Evolutionary conservation across 192 early-diverging fungal genomes (phyloP).

Genomic region (Mycoemilia scoparia): DNA sequence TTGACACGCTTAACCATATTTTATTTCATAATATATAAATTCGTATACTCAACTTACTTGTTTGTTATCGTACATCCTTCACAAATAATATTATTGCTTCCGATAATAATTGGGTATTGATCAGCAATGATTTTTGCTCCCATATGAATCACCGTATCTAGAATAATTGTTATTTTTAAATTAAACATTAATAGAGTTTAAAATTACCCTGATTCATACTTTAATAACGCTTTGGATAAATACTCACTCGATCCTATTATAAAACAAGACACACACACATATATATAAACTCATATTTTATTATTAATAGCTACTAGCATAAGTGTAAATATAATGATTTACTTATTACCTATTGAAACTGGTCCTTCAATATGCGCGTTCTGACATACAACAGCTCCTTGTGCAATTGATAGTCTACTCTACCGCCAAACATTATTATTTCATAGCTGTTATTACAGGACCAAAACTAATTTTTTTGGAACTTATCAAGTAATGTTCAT

Average conservation of each 20-base stretch:
- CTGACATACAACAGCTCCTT: conserved; percentile 23
- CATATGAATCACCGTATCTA: conserved; percentile 23
- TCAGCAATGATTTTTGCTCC: conserved; percentile 24
- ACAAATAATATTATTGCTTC: conserved; percentile 25
- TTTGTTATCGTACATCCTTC: conserved; percentile 21
- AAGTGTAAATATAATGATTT: too few species aligned
- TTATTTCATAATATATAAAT: too few species aligned
- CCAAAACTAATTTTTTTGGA: too few species aligned
- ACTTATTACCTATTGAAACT: conserved; percentile 17
- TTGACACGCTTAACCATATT: too few species aligned
- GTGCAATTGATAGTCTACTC: conserved; percentile 20
- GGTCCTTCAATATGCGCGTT: conserved; percentile 22
- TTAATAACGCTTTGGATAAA: too few species aligned
- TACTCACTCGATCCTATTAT: too few species aligned
- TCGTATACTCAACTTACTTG: conserved; percentile 10
- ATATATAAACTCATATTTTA: too few species aligned
- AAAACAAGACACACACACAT: too few species aligned
- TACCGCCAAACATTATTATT: neutral
- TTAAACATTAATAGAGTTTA: neutral
- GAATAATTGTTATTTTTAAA: conserved; percentile 1
- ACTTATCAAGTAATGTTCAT: too few species aligned
- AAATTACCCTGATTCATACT: too few species aligned
- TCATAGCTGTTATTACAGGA: too few species aligned
- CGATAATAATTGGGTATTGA: conserved; percentile 25
- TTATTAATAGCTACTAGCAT: too few species aligned